Evolutionary conservation across 495 filamentous ascomycete genomes (phyloP), one percentile per base, ranked within the genome.

Genomic region (Penicillium roqueforti): DNA sequence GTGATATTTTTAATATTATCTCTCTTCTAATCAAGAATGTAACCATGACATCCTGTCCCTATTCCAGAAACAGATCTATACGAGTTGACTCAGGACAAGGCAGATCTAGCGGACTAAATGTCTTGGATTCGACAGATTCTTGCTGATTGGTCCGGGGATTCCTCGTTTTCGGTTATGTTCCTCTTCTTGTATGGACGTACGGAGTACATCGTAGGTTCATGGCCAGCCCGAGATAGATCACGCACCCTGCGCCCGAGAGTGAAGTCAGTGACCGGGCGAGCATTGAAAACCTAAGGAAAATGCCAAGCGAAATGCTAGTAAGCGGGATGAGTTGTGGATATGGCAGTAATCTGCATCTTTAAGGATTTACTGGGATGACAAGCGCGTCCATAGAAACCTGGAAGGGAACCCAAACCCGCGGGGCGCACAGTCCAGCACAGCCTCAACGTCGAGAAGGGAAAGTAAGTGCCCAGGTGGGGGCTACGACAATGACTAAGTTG

Each of bases 381-480:
- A 52, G 40, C 38, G 39, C 28, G 31, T 23, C 22, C 22, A 23
- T 23, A 23, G 22, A n/a, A n/a, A n/a, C n/a, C n/a, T 23, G 22
- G 40, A 25, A 44, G 50, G 40, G 40, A 52, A 52, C 40, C 48
- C 8, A 41, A 42, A 43, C 14, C 38, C 18, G 20, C 26, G 50
- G 28, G 50, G 50, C 49, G 49, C 49, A 51, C 49, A 34, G 49
- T 51, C 49, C 50, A 52, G 29, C 50, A 52, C 40, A 52, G 50
- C 50, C 50, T 36, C 50, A 36, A 20, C 9, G n/a, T 19, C n/a
- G 19, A 9, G 28, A 23, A 47, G n/a, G 13, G 8, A 29, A 10
- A n/a, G n/a, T n/a, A 23, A 23, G 2, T 47, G 25, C 31, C 6
- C 22, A 26, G 14, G 41, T 45, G 42, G 42, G 42, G 26, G n/a